phyloP scores from a whole-genome alignment of 345 rosid genomes.

The Murraya koenigii region DNA sequence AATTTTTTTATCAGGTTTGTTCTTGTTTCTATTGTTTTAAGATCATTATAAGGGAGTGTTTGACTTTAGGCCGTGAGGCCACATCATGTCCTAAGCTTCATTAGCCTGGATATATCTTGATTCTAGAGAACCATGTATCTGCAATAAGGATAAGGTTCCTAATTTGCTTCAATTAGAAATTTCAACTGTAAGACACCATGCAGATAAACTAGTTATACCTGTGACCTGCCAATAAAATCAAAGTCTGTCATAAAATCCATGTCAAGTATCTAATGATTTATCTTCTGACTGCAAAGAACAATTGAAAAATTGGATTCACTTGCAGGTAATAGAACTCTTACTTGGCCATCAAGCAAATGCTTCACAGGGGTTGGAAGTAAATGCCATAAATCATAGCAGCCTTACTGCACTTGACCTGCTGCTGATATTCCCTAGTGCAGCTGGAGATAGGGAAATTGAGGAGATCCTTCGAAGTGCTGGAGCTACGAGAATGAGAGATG shows the following conservation, averaged over 20 bases:
- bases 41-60: neutral
- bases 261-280: neutral
- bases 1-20: neutral
- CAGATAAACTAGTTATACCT: neutral
- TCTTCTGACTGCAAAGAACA: neutral
- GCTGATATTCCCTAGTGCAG: slow-evolving; percentile 53
- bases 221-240: neutral
- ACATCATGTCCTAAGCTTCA: neutral
- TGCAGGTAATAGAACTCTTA: slow-evolving; percentile 50
- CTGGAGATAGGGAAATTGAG: slow-evolving; percentile 48
- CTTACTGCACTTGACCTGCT: slow-evolving; percentile 49
- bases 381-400: slow-evolving; percentile 37
- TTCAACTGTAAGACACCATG: too few relatives aligned
- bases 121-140: neutral
- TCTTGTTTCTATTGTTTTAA: neutral
- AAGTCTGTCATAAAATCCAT: neutral
- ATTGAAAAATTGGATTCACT: neutral
- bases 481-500: slow-evolving; percentile 32
- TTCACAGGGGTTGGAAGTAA: slow-evolving; percentile 32
- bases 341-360: slow-evolving; percentile 21
- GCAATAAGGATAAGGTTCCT: neutral
- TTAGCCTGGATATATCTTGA: neutral
- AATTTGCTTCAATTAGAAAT: neutral
- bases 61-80: neutral
- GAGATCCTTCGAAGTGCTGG: slow-evolving; percentile 41